Evolutionary conservation across 2,329 filamentous ascomycete genomes (phyloP).

Genomic region (Clarireedia homoeocarpa): DNA sequence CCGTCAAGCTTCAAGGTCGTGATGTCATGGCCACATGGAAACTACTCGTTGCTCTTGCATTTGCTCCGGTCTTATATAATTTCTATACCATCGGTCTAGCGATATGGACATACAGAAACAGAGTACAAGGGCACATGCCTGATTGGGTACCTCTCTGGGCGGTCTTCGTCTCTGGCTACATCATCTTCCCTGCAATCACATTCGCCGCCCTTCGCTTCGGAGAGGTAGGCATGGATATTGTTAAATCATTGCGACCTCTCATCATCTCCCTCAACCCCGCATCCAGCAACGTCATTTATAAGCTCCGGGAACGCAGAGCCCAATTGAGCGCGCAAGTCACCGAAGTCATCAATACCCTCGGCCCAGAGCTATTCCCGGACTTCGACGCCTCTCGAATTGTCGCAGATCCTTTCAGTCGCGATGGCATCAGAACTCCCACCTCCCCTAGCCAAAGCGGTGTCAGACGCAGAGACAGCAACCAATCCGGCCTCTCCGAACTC

Average conservation of each 20-base stretch:
- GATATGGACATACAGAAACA: slow-evolving; percentile 71
- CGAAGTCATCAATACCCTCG: slow-evolving; percentile 87
- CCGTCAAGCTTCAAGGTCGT: slow-evolving; percentile 78
- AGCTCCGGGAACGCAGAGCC: slow-evolving; percentile 63
- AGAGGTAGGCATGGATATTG: slow-evolving; percentile 97
- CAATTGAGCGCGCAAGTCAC: slow-evolving; percentile 77
- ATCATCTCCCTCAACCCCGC: slow-evolving; percentile 77
- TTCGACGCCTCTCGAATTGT: slow-evolving; percentile 73
- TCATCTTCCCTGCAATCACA: slow-evolving; percentile 79
- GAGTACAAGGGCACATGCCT: slow-evolving; percentile 75
- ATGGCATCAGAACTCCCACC: slow-evolving; percentile 16
- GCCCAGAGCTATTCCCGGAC: slow-evolving; percentile 95
- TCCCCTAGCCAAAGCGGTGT: slow-evolving; percentile 19
- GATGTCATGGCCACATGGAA: slow-evolving; percentile 96
- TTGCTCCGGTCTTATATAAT: slow-evolving; percentile 76
- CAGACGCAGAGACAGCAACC: slow-evolving; percentile 41
- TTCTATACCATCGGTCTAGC: slow-evolving; percentile 70
- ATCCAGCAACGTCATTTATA: slow-evolving; percentile 75
- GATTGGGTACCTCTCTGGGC: slow-evolving; percentile 72
- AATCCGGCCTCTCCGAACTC: slow-evolving; percentile 32
- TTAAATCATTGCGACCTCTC: slow-evolving; percentile 87
- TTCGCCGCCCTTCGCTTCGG: slow-evolving; percentile 92
- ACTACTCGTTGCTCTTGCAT: slow-evolving; percentile 67
- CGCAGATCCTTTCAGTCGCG: slow-evolving; percentile 39
- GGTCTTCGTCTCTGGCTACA: slow-evolving; percentile 65